Conservation (phyloP, 257 asterid genomes). For the Solanum pennellii region DNA sequence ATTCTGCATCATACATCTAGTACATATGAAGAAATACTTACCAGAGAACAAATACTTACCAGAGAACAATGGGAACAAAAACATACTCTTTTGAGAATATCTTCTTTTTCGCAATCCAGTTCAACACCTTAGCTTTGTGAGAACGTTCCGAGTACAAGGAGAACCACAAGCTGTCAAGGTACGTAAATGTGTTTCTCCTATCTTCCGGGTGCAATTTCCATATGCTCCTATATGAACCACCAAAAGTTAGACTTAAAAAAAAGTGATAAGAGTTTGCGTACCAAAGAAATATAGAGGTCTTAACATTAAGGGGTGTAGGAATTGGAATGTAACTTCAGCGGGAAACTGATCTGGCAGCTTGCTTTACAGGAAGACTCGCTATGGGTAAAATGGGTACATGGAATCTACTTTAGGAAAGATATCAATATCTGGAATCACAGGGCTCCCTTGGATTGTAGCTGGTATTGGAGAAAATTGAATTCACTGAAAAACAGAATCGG, state of each 20-base stretch:
- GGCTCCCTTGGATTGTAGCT: background rate
- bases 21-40: slow-evolving; percentile 19
- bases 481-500: background rate
- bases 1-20: background rate
- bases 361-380: background rate
- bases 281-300: background rate
- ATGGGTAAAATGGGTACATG: background rate
- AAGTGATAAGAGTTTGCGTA: background rate
- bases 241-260: background rate
- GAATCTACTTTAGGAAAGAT: background rate
- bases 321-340: background rate
- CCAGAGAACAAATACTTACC: slow-evolving; percentile 66
- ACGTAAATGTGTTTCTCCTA: slow-evolving; percentile 26
- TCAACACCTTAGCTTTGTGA: slow-evolving; percentile 28
- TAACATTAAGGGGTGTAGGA: background rate
- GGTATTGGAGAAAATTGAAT: background rate
- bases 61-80: slow-evolving; percentile 54
- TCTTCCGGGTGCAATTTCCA: slow-evolving; percentile 45
- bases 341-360: background rate
- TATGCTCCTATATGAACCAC: slow-evolving; percentile 27
- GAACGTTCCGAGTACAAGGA: slow-evolving; percentile 17
- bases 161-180: slow-evolving; percentile 56
- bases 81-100: slow-evolving; percentile 46
- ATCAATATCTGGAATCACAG: background rate
- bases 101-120: slow-evolving; percentile 38